These are phyloP conservation scores for Trypanosoma cruzi DNA, from an alignment of 208 protist species.

Conservation along the genomic window DNA sequence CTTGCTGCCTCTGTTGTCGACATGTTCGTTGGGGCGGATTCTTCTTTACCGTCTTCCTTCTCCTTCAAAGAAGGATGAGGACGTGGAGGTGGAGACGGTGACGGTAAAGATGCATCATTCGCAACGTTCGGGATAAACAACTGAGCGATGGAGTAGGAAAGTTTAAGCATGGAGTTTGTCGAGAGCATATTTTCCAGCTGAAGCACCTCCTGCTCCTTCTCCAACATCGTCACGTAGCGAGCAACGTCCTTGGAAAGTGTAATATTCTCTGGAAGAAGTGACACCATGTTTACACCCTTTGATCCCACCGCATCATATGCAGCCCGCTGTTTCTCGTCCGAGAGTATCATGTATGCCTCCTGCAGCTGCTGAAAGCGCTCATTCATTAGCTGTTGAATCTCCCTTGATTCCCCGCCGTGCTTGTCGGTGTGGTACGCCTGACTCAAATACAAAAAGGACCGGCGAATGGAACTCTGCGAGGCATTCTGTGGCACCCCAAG, in stretches of 20 bases:
- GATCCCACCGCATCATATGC: constrained; percentile 75
- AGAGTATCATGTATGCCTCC: constrained; percentile 81
- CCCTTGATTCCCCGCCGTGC: constrained; percentile 42
- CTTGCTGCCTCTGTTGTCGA: background rate
- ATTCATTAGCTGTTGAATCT: constrained; percentile 66
- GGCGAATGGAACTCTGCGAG: constrained; percentile 66
- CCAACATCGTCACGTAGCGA: constrained; percentile 56
- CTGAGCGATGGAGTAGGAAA: constrained; percentile 62
- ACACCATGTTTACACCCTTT: constrained; percentile 45
- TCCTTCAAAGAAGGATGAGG: too few species aligned
- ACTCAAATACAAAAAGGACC: constrained; percentile 77
- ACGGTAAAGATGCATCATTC: background rate
- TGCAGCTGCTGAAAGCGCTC: constrained; percentile 79
- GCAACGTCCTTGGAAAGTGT: constrained; percentile 48
- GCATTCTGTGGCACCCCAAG: constrained; percentile 59
- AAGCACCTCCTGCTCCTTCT: constrained; percentile 63
- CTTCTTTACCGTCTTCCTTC: background rate
- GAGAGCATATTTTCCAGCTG: constrained; percentile 62
- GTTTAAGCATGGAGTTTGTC: constrained; percentile 39
- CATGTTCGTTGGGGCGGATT: background rate
- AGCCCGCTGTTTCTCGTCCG: constrained; percentile 65
- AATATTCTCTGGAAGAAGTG: constrained; percentile 58
- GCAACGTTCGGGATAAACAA: constrained; percentile 26
- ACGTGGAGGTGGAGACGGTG: constrained; percentile 3
- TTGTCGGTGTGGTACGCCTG: constrained; percentile 90